These are phyloP conservation scores for Arthrobotrys conoides DNA, from an alignment of 2,329 filamentous ascomycete genomes.

Conservation along the genomic window DNA sequence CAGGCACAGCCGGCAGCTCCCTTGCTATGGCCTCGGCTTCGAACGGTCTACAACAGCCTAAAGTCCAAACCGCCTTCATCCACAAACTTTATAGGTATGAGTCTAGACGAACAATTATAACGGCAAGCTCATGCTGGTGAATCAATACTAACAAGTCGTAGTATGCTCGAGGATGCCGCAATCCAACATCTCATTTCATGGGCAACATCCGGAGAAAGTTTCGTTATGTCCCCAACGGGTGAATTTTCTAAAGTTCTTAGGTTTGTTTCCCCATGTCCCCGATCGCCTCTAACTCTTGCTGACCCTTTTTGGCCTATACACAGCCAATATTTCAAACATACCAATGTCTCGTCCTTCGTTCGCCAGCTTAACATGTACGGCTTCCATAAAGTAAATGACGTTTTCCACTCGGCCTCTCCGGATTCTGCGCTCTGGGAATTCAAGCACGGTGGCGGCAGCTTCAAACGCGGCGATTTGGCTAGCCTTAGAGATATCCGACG, in stretches of 20 bases:
- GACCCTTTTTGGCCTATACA: slow-evolving; percentile 8
- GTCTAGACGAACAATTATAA: not conserved
- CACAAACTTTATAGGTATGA: slow-evolving; percentile 98
- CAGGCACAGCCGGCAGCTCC: slow-evolving; percentile 68
- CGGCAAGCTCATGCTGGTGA: not conserved
- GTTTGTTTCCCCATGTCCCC: slow-evolving; percentile 72
- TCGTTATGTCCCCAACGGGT: slow-evolving; percentile 97
- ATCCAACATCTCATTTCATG: slow-evolving; percentile 98
- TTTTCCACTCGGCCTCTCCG: slow-evolving; percentile 94
- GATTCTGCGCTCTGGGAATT: slow-evolving; percentile 98
- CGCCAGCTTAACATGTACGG: slow-evolving; percentile 99
- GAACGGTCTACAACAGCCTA: slow-evolving; percentile 85
- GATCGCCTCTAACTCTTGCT: slow-evolving; percentile 62
- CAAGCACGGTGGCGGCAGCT: slow-evolving; percentile 96
- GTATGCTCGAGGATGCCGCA: slow-evolving; percentile 94
- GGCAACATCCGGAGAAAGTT: slow-evolving; percentile 94
- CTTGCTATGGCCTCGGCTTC: slow-evolving; percentile 48
- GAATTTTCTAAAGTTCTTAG: slow-evolving; percentile 98
- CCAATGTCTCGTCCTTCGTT: slow-evolving; percentile 98
- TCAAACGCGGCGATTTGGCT: slow-evolving; percentile 92
- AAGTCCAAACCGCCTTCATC: slow-evolving; percentile 98
- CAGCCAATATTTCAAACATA: slow-evolving; percentile 99
- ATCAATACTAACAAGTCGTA: slow-evolving; percentile 66
- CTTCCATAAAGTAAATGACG: slow-evolving; percentile 99
- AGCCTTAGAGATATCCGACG: slow-evolving; percentile 95